These are phyloP conservation scores for Diphasiastrum complanatum DNA, from an alignment of 83 land plant genomes.

Conservation along the genomic window DNA sequence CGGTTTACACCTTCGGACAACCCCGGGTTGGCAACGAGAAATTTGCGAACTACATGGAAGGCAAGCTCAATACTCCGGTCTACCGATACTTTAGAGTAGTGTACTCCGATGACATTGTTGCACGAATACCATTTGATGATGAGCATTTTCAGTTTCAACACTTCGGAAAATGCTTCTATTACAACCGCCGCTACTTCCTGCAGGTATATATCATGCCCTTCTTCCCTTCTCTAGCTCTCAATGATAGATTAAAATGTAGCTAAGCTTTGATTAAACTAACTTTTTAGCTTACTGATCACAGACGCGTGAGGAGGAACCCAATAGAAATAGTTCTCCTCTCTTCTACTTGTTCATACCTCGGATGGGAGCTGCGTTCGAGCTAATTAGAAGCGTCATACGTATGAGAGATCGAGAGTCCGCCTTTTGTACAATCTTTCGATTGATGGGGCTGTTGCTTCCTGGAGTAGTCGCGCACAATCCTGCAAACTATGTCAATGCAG, in stretches of 20 bases:
- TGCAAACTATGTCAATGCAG: not conserved
- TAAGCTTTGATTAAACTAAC: not conserved
- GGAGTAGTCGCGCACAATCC: not conserved
- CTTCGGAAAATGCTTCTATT: conserved; percentile 9
- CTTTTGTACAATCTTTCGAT: not conserved
- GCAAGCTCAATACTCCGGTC: not conserved
- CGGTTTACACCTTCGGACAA: conserved; percentile 14
- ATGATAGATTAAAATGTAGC: no score
- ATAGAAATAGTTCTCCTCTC: no score
- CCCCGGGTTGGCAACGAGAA: conserved; percentile 3
- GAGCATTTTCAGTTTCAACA: conserved; percentile 4
- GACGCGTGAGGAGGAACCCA: not conserved
- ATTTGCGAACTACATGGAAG: conserved; percentile 2
- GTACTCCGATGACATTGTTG: conserved; percentile 5
- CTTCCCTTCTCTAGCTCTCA: not conserved
- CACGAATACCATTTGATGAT: conserved; percentile 7
- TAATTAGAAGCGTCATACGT: not conserved
- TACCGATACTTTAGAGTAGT: no score
- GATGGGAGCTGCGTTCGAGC: conserved; percentile 12
- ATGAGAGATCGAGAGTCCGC: not conserved
- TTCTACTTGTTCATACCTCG: no score
- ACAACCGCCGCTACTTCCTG: not conserved
- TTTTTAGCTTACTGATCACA: not conserved
- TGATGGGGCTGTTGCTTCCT: conserved; percentile 7
- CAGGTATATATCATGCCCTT: not conserved